Evolutionary conservation across 2,329 filamentous ascomycete species (phyloP), one percentile per base, ranked within the genome.

Genomic region (Claviceps quebecensis): DNA sequence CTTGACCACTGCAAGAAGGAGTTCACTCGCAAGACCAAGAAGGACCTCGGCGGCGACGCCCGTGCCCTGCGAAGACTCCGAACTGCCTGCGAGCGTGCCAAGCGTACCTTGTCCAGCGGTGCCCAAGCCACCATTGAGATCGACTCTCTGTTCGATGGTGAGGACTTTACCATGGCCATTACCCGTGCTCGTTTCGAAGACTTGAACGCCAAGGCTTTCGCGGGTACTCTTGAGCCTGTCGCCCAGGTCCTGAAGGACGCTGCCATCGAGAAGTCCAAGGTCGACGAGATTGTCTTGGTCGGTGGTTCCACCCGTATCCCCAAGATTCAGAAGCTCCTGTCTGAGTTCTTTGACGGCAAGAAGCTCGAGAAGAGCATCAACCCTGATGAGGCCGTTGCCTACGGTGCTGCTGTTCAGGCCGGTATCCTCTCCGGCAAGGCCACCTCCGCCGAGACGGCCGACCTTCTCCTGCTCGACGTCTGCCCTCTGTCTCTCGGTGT

Each of bases 351-450:
- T 77, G 87, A 94, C 70, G 90, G 90, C 74, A 98, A 98, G 88
- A 96, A 98, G 86, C 87, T 96, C 61, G 91, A 97, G 83, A 97
- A 96, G 81, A 93, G 87, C 79, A 97, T 97, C 78, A 98, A 98
- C 83, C 93, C 93, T 65, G 93, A 98, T 69, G 93, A 98, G 80
- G 93, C 93, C 62, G 93, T 98, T 66, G 93, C 93, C 63, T 96
- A 96, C 75, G 93, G 93, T 83, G 93, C 93, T 59, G 93, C 93
- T 63, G 91, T 98, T 56, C 93, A 98, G 78, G 93, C 93, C 61
- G 93, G 90, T 83, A 96, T 98, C 70, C 84, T 98, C 59, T 96
- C 91, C 54, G 93, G 93, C 70, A 95, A 96, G 84, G 93, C 93
- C 62, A 93, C 87, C 59, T 95, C 89, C 47, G 88, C 88, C 62